Percentiles rank a stretch among this genome's conserved stretches.
These are phyloP conservation scores for Citrus sinensis DNA, from an alignment of 345 rosid genomes.

Conservation along the genomic window DNA sequence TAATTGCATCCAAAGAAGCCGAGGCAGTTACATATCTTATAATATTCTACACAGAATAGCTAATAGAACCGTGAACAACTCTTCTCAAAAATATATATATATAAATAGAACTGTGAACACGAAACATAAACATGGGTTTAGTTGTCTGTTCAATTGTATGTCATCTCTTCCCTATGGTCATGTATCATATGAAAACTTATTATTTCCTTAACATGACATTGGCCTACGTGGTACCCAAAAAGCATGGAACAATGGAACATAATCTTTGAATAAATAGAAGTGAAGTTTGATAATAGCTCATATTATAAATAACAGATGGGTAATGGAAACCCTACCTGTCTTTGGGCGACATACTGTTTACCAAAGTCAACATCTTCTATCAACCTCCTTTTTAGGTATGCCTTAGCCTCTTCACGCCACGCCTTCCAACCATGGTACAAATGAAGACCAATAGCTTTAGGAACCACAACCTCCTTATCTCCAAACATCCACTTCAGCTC, in stretches of 20 bases:
- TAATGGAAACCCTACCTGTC: conserved; percentile 53
- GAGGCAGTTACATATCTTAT: not conserved
- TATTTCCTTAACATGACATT: conserved; percentile 6
- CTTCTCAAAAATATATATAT: not conserved
- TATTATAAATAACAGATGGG: conserved; percentile 9
- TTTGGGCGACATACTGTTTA: conserved; percentile 63
- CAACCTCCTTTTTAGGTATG: conserved; percentile 65
- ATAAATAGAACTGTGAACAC: not conserved
- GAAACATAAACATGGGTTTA: not conserved
- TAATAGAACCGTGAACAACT: not conserved
- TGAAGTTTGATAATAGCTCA: not conserved
- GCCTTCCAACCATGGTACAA: conserved; percentile 91
- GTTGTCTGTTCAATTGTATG: not conserved
- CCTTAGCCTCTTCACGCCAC: conserved; percentile 91
- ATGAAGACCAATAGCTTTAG: conserved; percentile 70
- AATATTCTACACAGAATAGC: not conserved
- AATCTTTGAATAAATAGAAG: not conserved
- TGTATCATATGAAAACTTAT: not conserved
- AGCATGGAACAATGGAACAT: not conserved
- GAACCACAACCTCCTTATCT: conserved; percentile 80
- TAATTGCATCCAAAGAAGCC: conserved; percentile 1
- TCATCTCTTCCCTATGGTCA: conserved; percentile 2
- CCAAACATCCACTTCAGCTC: conserved; percentile 96
- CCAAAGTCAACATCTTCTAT: conserved; percentile 81
- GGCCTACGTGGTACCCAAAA: not conserved